Evolutionary conservation across 352 stramenopile genomes (phyloP).

Genomic region (Aphanomyces cochlioides): DNA sequence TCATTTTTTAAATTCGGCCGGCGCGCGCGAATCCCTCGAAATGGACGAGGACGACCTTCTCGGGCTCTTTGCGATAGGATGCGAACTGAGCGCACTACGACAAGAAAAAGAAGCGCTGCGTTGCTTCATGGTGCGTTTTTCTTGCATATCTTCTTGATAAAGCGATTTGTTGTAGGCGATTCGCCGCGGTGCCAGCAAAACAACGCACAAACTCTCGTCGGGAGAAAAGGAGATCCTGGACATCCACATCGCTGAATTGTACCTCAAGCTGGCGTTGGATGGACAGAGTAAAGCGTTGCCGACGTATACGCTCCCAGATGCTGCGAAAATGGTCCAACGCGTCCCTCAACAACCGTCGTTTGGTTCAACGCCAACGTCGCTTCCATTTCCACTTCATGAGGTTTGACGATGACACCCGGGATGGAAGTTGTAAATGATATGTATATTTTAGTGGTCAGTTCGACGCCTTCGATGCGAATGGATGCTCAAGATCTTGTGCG

Average conservation of each 20-base stretch:
- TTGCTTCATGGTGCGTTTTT: conserved; percentile 7
- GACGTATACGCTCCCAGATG: conserved; percentile 1
- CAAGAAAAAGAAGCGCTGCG: conserved; percentile 14
- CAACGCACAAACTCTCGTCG: neutral
- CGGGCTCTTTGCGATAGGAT: conserved; percentile 8
- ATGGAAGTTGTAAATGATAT: neutral
- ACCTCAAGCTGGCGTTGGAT: conserved; percentile 8
- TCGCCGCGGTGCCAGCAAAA: neutral
- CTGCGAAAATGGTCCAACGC: neutral
- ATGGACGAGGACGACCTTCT: neutral
- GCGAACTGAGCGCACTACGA: neutral
- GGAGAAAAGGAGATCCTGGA: neutral
- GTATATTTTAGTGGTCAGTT: neutral
- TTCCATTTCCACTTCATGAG: conserved; percentile 7
- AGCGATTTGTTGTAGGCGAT: conserved; percentile 10
- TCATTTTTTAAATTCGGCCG: too few species aligned
- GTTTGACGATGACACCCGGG: neutral
- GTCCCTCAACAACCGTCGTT: neutral
- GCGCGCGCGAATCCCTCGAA: too few species aligned
- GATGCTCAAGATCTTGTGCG: conserved; percentile 4
- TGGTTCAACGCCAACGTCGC: neutral
- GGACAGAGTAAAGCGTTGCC: neutral
- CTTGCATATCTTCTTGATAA: neutral
- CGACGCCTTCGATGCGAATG: conserved; percentile 13
- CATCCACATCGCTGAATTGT: conserved; percentile 15